A percentile compares a stretch with the other conserved stretches of the same genome.
phyloP scores from a whole-genome alignment of 768 basidiomycete genomes.

The Panus rudis region DNA sequence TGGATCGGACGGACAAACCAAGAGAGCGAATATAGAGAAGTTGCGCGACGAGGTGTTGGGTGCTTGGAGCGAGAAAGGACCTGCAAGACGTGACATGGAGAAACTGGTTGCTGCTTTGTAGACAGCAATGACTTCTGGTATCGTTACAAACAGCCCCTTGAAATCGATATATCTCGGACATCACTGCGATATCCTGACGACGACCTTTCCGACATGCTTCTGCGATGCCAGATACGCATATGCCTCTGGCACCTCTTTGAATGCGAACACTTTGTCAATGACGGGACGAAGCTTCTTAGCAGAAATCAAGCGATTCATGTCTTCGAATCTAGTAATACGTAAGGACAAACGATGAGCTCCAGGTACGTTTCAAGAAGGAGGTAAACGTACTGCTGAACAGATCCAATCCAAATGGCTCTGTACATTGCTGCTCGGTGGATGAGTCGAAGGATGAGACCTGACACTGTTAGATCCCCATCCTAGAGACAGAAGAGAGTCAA shows the following conservation, averaged over 20 bases:
- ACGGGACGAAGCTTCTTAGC: slow-evolving; percentile 42
- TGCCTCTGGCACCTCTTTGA: slow-evolving; percentile 45
- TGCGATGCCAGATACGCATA: slow-evolving; percentile 48
- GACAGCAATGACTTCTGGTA: no score
- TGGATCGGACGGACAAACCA: slow-evolving; percentile 11
- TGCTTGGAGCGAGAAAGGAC: slow-evolving; percentile 5
- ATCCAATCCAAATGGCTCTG: slow-evolving; percentile 50
- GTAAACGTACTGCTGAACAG: slow-evolving; percentile 43
- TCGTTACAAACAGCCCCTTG: no score
- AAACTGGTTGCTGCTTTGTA: no score
- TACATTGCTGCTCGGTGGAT: slow-evolving; percentile 28
- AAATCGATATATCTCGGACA: no score
- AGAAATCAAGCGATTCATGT: slow-evolving; percentile 43
- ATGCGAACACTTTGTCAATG: slow-evolving; percentile 52
- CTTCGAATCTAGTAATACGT: slow-evolving; percentile 37
- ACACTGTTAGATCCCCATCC: no score
- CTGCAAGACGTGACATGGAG: background rate
- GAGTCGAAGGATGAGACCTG: no score
- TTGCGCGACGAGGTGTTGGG: background rate
- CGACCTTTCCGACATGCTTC: slow-evolving; percentile 56
- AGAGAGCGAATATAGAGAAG: slow-evolving; percentile 6
- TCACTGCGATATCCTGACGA: slow-evolving; percentile 42
- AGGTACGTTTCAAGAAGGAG: background rate
- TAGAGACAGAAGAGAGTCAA: no score
- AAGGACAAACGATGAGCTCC: background rate